These are phyloP conservation scores for Elongisporangium senticosum DNA, from an alignment of 352 stramenopile genomes.

Conservation along the genomic window DNA sequence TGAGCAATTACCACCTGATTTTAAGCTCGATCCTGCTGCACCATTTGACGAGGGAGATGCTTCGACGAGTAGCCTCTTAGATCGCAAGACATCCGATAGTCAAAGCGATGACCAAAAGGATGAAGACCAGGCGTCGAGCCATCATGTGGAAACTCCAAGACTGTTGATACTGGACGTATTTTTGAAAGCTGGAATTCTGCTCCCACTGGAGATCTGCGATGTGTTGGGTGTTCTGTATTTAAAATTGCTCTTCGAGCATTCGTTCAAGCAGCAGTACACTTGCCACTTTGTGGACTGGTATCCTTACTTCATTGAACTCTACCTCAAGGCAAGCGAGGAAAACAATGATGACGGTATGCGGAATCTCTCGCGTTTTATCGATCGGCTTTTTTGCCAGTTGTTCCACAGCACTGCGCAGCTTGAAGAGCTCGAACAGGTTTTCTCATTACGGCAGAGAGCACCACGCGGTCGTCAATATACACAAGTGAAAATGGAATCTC, in stretches of 20 bases:
- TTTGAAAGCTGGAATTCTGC: slow-evolving; percentile 58
- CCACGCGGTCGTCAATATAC: neutral
- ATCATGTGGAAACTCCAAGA: slow-evolving; percentile 2
- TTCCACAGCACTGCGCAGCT: slow-evolving; percentile 81
- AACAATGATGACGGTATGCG: slow-evolving; percentile 73
- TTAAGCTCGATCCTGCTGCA: slow-evolving; percentile 23
- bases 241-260: slow-evolving; percentile 74
- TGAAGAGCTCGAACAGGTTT: slow-evolving; percentile 52
- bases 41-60: neutral
- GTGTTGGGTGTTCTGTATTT: slow-evolving; percentile 77
- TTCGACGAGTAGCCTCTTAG: slow-evolving; percentile 7
- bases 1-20: slow-evolving; percentile 43
- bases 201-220: slow-evolving; percentile 68
- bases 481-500: slow-evolving; percentile 5
- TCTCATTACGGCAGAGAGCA: slow-evolving; percentile 4
- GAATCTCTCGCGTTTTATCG: slow-evolving; percentile 75
- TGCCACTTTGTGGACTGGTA: slow-evolving; percentile 81
- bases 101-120: slow-evolving; percentile 11
- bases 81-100: slow-evolving; percentile 6
- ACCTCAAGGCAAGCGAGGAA: slow-evolving; percentile 52
- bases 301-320: slow-evolving; percentile 73
- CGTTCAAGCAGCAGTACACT: slow-evolving; percentile 79
- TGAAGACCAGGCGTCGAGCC: slow-evolving; percentile 6
- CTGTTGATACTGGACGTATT: slow-evolving; percentile 63
- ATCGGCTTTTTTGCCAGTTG: slow-evolving; percentile 79